A percentile compares a stretch with the other conserved stretches of the same genome.
phyloP scores from a whole-genome alignment of 2,329 filamentous ascomycete genomes.

The Alternaria sp. region DNA sequence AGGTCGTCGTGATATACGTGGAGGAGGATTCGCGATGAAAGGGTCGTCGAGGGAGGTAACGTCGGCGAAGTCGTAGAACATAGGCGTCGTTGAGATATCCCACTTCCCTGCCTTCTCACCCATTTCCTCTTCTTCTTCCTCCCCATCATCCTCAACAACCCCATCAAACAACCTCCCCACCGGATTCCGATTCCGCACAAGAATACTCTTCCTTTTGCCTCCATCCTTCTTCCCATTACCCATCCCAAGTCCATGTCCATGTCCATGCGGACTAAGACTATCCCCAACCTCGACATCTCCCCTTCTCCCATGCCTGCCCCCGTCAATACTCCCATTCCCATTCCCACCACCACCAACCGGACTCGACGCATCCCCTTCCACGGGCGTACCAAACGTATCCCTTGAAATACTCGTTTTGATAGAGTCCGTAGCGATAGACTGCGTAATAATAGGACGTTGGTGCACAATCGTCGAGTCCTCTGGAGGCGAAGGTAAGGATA shows the following conservation, averaged over 20 bases:
- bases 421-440: background rate
- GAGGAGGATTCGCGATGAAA: background rate
- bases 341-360: background rate
- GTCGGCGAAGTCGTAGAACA: background rate
- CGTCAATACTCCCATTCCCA: background rate
- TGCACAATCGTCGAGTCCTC: background rate
- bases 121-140: background rate
- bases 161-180: conserved; percentile 33
- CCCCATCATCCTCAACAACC: background rate
- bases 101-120: background rate
- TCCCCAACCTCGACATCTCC: conserved; percentile 2
- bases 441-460: conserved; percentile 1
- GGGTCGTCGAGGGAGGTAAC: background rate
- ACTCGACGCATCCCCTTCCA: background rate
- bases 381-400: background rate
- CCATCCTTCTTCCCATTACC: conserved; percentile 6
- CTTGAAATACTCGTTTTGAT: background rate
- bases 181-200: conserved; percentile 18
- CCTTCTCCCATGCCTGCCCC: background rate
- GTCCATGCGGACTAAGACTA: background rate
- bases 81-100: background rate
- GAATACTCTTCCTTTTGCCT: conserved; percentile 9
- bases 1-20: background rate
- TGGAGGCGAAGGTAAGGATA: background rate
- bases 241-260: background rate